Evolutionary conservation across 2,329 filamentous ascomycete species (phyloP).

Genomic region (Calonectria henricotiae): DNA sequence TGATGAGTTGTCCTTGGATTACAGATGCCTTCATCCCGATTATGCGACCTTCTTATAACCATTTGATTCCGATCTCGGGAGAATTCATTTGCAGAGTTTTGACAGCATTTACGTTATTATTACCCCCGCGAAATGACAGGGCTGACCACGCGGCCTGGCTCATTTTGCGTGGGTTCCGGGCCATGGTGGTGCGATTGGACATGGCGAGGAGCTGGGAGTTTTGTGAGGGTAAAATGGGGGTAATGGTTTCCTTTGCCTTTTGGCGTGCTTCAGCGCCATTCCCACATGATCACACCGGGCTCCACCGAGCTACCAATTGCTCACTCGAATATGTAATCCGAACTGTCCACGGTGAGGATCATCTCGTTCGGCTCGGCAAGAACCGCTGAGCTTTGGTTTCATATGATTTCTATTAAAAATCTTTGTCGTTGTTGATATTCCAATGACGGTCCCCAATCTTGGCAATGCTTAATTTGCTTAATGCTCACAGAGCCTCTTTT

Average conservation of each 20-base stretch:
- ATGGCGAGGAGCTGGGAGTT: slow-evolving; percentile 28
- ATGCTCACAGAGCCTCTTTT: slow-evolving; percentile 16
- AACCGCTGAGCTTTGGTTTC: neutral
- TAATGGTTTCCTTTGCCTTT: slow-evolving; percentile 29
- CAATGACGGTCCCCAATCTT: neutral
- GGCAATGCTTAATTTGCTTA: neutral
- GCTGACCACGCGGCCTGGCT: slow-evolving; percentile 22
- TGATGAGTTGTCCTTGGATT: neutral
- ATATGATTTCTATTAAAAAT: neutral
- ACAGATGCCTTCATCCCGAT: neutral
- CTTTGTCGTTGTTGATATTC: neutral
- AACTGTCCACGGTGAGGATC: no score
- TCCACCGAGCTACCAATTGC: slow-evolving; percentile 4
- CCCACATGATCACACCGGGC: slow-evolving; percentile 7
- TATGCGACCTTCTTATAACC: slow-evolving; percentile 25
- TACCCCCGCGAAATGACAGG: slow-evolving; percentile 21
- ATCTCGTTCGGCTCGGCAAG: neutral
- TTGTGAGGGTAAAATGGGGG: slow-evolving; percentile 37
- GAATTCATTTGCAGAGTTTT: slow-evolving; percentile 11
- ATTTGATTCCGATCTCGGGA: slow-evolving; percentile 18
- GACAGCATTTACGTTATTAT: slow-evolving; percentile 30
- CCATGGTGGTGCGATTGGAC: slow-evolving; percentile 26
- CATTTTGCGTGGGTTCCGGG: slow-evolving; percentile 18
- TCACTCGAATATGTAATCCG: neutral
- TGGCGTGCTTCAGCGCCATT: slow-evolving; percentile 17